Conservation (phyloP, 805 yeast genomes). For the Debaryomyces castellii region DNA sequence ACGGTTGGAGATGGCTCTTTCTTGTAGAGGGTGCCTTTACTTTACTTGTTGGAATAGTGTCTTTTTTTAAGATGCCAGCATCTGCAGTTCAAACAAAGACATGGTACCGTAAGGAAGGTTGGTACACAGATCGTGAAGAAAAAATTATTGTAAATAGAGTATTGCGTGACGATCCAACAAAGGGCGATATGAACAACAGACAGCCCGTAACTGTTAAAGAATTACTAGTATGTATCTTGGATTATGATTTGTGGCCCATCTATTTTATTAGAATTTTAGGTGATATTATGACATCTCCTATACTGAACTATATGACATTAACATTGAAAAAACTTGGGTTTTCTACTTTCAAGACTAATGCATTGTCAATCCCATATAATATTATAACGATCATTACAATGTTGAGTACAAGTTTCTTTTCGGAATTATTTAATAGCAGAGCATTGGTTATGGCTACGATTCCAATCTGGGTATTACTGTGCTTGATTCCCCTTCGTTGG, state of each 20-base stretch:
- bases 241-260: slow-evolving; percentile 28
- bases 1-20: slow-evolving; percentile 65
- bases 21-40: slow-evolving; percentile 63
- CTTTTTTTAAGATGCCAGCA: slow-evolving; percentile 53
- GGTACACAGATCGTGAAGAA: slow-evolving; percentile 25
- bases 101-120: slow-evolving; percentile 47
- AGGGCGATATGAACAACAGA: slow-evolving; percentile 30
- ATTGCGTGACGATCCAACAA: slow-evolving; percentile 27
- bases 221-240: slow-evolving; percentile 14
- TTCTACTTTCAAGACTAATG: slow-evolving; percentile 50
- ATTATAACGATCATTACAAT: slow-evolving; percentile 23
- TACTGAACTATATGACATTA: slow-evolving; percentile 43
- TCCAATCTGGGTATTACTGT: slow-evolving; percentile 19
- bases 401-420: slow-evolving; percentile 19
- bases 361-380: slow-evolving; percentile 51
- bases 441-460: slow-evolving; percentile 15
- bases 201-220: slow-evolving; percentile 20
- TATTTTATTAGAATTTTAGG: slow-evolving; percentile 39
- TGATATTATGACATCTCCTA: slow-evolving; percentile 18
- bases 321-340: slow-evolving; percentile 51
- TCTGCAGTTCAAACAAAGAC: slow-evolving; percentile 53
- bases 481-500: slow-evolving; percentile 27
- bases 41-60: slow-evolving; percentile 47
- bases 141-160: slow-evolving; percentile 26
- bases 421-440: slow-evolving; percentile 22